phyloP scores from a whole-genome alignment of 139 green algal species.

The Coccomyxa sp. region DNA sequence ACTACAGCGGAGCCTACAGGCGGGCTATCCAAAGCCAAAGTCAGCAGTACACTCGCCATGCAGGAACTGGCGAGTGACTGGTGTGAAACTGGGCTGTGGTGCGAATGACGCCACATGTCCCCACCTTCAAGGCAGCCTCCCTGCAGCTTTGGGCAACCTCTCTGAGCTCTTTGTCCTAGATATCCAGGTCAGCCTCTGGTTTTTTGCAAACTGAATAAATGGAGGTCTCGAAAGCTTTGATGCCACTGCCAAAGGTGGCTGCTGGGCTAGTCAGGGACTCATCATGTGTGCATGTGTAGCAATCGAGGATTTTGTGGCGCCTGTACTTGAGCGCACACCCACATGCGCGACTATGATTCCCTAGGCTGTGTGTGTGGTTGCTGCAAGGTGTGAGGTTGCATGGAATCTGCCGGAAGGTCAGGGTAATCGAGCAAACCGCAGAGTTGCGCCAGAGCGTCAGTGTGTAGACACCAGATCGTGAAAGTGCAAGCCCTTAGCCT shows the following conservation, averaged over 20 bases:
- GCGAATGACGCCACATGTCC: not conserved
- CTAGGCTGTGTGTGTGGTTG: not conserved
- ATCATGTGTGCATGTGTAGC: too few species aligned
- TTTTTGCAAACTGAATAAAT: not conserved
- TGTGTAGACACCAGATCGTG: too few species aligned
- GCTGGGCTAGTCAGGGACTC: too few species aligned
- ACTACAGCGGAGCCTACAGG: not conserved
- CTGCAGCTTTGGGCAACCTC: not conserved
- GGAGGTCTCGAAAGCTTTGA: not conserved
- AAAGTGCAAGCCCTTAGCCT: not conserved
- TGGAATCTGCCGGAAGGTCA: not conserved
- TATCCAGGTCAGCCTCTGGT: not conserved
- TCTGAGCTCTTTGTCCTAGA: not conserved
- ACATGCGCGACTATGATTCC: not conserved
- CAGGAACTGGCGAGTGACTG: not conserved
- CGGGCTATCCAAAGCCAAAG: too few species aligned
- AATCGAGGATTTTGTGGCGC: too few species aligned
- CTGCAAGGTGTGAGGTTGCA: not conserved
- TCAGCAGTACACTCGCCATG: too few species aligned
- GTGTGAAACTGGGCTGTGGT: not conserved
- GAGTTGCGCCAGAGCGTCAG: too few species aligned
- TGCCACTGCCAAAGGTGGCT: not conserved
- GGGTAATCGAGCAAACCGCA: not conserved
- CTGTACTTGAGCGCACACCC: too few species aligned
- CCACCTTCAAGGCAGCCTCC: not conserved